Base-by-base conservation (phyloP, 768 basidiomycete genomes). In the Hypholoma sublateritium region DNA sequence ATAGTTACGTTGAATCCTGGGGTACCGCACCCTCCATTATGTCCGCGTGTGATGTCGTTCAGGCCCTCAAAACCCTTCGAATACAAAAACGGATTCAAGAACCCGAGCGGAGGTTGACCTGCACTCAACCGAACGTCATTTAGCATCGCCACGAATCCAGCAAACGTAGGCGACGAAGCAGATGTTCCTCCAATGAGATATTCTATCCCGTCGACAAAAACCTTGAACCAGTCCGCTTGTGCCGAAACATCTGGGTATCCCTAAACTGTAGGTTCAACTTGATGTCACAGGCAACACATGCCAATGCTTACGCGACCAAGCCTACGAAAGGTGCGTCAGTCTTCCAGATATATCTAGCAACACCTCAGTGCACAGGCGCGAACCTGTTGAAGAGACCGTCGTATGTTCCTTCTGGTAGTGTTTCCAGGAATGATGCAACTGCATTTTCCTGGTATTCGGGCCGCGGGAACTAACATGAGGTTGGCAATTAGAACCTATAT, bases 171-270 rank as follows among this genome's bases (percentile, higher is more conserved):
- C 13, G 84, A 69, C 0, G 86, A 65, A 2, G 83, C 82, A 2
- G 86, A 88, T 1, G 89, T 90, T 50, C 89, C 89, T 2, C 72
- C 78, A 51, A 83, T 75, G 1, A 67, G 59, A 36, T 57, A 58
- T 4, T 69, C 28, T 22, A 51, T 11, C 11, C 84, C 84, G 14
- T 63, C 58, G 50, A 78, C 69, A 67, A 77, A 74, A 48, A 87
- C 74, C 19, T 69, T 66, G 76, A 81, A 89, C 37, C 69, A 61
- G 53, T 65, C 59, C 1, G 75, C 72, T 65, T 85, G 86, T 1
- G 87, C 85, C 1, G 86, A 70, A 45, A 89, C 85, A 57, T 90
- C 88, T 3, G 88, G 88, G 58, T 77, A 69, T 25, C 74, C 87
- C 86, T 80, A 46, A 49, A 14, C 45, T 32, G 19, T 24, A 50